Evolutionary conservation across 1,284 basidiomycete genomes (phyloP).

Genomic region (Leccinum variabile): DNA sequence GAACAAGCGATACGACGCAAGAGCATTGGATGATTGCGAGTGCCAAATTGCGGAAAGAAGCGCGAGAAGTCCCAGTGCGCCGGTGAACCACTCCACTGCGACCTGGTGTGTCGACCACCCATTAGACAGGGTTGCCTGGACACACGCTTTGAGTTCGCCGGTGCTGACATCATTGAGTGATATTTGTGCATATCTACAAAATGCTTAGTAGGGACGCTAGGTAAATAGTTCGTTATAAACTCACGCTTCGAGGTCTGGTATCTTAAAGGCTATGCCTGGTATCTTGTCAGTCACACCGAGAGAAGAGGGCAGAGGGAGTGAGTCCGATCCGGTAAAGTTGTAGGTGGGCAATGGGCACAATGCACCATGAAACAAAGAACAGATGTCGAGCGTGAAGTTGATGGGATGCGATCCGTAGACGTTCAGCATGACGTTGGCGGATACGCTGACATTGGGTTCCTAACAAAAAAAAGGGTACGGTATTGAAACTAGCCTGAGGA

Average conservation of each 20-base stretch:
- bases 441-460: conserved; percentile 75
- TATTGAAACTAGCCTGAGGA: conserved; percentile 27
- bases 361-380: conserved; percentile 71
- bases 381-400: conserved; percentile 80
- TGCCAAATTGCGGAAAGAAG: conserved; percentile 69
- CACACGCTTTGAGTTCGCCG: conserved; percentile 77
- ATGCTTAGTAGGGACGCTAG: conserved; percentile 9
- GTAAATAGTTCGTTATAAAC: conserved; percentile 1
- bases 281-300: conserved; percentile 57
- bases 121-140: conserved; percentile 90
- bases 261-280: conserved; percentile 79
- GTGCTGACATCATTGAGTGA: conserved; percentile 70
- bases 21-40: conserved; percentile 50
- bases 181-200: conserved; percentile 67
- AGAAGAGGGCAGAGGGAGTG: conserved; percentile 67
- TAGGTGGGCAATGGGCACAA: conserved; percentile 86
- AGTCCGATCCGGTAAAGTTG: conserved; percentile 82
- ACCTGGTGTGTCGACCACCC: conserved; percentile 80
- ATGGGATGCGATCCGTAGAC: conserved; percentile 79
- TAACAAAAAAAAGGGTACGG: conserved; percentile 37
- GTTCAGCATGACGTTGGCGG: conserved; percentile 76
- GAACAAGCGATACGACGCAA: conserved; percentile 66
- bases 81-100: conserved; percentile 79
- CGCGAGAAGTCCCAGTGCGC: conserved; percentile 66
- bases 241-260: conserved; percentile 88